These are phyloP conservation scores for Acephala macrosclerotiorum DNA, from an alignment of 2,329 filamentous ascomycete genomes.

Conservation along the genomic window DNA sequence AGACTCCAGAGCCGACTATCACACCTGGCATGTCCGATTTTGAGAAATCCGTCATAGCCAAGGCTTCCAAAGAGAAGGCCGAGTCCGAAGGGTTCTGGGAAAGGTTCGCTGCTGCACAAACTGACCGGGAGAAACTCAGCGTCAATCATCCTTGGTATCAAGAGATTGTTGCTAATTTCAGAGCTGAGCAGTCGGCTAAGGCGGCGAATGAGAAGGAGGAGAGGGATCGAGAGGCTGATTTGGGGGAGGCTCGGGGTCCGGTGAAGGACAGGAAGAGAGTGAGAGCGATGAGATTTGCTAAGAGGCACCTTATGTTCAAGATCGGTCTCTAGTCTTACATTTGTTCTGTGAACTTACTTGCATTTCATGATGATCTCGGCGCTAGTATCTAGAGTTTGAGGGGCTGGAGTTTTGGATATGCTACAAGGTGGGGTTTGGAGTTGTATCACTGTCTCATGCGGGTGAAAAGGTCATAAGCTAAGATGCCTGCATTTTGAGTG, in stretches of 20 bases:
- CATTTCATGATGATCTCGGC: background rate
- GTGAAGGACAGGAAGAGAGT: background rate
- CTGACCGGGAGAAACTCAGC: conserved; percentile 2
- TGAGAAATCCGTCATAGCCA: background rate
- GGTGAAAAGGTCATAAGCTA: background rate
- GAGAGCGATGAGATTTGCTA: background rate
- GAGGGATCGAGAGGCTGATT: background rate
- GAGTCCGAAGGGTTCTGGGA: background rate
- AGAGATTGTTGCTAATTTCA: background rate
- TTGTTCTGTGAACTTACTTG: background rate
- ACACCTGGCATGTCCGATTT: background rate
- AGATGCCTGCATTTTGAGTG: background rate
- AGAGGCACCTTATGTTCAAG: background rate
- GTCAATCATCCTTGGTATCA: conserved; percentile 9
- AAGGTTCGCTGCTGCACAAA: background rate
- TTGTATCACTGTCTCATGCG: background rate
- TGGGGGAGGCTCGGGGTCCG: background rate
- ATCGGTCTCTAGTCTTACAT: background rate
- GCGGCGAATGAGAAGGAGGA: background rate
- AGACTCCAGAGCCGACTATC: background rate
- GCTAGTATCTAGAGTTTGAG: background rate
- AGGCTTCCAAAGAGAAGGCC: background rate
- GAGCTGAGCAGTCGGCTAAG: background rate
- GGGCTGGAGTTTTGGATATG: background rate
- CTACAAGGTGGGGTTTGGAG: background rate